These are phyloP conservation scores for Lunularia cruciata DNA, from an alignment of 225 moss, liverwort and hornwort species.

Conservation along the genomic window DNA sequence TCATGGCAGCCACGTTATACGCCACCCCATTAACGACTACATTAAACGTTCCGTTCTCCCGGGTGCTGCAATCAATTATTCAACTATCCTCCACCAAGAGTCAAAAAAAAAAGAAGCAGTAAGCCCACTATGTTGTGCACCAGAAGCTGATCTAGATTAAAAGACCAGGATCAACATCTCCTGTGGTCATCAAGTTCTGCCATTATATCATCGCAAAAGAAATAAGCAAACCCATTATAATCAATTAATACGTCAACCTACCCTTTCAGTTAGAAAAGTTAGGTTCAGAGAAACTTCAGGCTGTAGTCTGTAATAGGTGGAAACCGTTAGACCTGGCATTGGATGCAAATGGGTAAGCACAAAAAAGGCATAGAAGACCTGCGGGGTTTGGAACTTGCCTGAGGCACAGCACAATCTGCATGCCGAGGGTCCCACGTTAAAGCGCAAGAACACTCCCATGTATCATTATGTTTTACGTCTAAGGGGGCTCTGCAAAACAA, in stretches of 20 bases:
- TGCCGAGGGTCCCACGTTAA: slow-evolving; percentile 49
- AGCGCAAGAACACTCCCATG: slow-evolving; percentile 54
- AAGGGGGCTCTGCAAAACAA: slow-evolving; percentile 37
- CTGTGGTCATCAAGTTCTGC: too few relatives aligned
- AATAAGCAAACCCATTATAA: too few relatives aligned
- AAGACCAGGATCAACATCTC: too few relatives aligned
- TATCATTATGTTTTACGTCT: slow-evolving; percentile 18
- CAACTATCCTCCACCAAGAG: not conserved
- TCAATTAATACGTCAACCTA: not conserved
- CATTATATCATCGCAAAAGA: not conserved
- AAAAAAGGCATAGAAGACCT: not conserved
- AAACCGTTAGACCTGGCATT: not conserved
- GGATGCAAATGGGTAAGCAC: not conserved
- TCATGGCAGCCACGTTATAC: not conserved
- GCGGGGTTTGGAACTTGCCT: slow-evolving; percentile 29
- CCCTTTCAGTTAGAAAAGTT: not conserved
- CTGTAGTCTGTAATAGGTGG: too few relatives aligned
- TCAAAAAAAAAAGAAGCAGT: not conserved
- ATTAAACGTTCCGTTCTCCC: too few relatives aligned
- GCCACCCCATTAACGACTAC: too few relatives aligned
- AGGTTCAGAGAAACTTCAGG: not conserved
- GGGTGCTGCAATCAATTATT: not conserved
- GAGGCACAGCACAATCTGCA: slow-evolving; percentile 50
- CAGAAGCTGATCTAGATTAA: not conserved
- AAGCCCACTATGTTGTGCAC: not conserved